Base-by-base conservation (phyloP, 495 filamentous ascomycete genomes). In the Aspergillus cristatus region DNA sequence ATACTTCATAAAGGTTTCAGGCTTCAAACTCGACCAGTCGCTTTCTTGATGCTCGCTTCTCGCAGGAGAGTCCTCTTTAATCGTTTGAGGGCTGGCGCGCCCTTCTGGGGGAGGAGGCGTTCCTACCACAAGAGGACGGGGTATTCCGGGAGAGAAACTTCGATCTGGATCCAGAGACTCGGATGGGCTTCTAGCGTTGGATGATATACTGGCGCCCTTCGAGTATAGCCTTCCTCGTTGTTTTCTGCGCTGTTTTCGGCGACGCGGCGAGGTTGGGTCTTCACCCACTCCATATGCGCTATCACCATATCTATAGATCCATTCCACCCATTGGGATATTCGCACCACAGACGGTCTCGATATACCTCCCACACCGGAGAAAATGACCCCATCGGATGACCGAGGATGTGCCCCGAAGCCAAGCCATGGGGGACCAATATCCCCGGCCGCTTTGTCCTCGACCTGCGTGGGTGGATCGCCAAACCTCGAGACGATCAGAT, bases 401-500 rank as follows among this genome's bases (percentile, higher is more conserved):
- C 68, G 65, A n/a, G 82, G 74, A 44, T 75, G 66, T 25, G 55
- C 54, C 14, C 79, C 81, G 29, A 60, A 63, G 2, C 83, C 84
- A 33, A 88, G 70, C 86, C 85, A 94, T 36, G 15, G 36, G 4
- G 16, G 38, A 31, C 48, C 48, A 33, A 38, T 36, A 10, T 42
- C 16, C 14, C 10, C 29, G 24, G 22, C 18, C 29, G 26, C 35
- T 10, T 34, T 13, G 8, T 43, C 45, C 2, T 41, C 45, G 5
- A 25, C 15, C 4, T 40, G 38, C 1, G 16, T 24, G 10, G 48
- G 37, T 7, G 53, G 54, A 28, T 84, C 71, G 6, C 87, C 91
- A 58, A 90, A 96, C 48, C 80, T 76, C 6, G 84, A 86, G 5
- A 96, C 86, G 32, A 96, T 65, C 35, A 97, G 46, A 57, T 98